Percentiles rank a stretch among this genome's conserved stretches.
Evolutionary conservation across 2,329 filamentous ascomycete genomes (phyloP).

Genomic region (Neofusicoccum kwambonambiense): DNA sequence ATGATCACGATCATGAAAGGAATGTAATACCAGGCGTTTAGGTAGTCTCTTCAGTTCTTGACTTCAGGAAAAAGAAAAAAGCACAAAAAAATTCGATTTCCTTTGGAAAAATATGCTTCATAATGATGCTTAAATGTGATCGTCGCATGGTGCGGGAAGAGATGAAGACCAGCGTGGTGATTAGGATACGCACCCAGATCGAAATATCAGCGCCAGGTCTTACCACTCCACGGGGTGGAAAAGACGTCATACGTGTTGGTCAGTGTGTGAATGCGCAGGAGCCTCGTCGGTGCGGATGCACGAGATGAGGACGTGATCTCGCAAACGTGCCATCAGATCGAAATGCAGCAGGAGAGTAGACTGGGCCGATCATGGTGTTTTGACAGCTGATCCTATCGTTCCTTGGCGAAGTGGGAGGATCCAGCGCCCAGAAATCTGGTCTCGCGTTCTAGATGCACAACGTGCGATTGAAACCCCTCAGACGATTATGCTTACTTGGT

Average conservation of each 20-base stretch:
- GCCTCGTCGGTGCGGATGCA: too few relatives aligned
- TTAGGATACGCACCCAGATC: background rate
- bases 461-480: background rate
- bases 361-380: too few relatives aligned
- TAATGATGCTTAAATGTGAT: slow-evolving; percentile 4
- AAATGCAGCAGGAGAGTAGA: too few relatives aligned
- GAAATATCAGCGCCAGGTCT: background rate
- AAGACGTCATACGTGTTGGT: background rate
- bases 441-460: background rate
- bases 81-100: slow-evolving; percentile 14
- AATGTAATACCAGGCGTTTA: slow-evolving; percentile 6
- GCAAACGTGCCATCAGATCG: too few relatives aligned
- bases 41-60: slow-evolving; percentile 10
- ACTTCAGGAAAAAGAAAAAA: slow-evolving; percentile 9
- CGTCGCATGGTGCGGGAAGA: background rate
- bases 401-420: too few relatives aligned
- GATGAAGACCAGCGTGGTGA: background rate
- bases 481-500: background rate
- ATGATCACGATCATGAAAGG: background rate
- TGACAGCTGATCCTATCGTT: too few relatives aligned
- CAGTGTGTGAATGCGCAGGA: background rate
- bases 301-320: too few relatives aligned
- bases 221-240: background rate
- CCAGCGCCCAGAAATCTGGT: background rate
- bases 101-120: background rate